Conservation (phyloP, 2,329 filamentous ascomycete species). For the Celoporthe dispersa region DNA sequence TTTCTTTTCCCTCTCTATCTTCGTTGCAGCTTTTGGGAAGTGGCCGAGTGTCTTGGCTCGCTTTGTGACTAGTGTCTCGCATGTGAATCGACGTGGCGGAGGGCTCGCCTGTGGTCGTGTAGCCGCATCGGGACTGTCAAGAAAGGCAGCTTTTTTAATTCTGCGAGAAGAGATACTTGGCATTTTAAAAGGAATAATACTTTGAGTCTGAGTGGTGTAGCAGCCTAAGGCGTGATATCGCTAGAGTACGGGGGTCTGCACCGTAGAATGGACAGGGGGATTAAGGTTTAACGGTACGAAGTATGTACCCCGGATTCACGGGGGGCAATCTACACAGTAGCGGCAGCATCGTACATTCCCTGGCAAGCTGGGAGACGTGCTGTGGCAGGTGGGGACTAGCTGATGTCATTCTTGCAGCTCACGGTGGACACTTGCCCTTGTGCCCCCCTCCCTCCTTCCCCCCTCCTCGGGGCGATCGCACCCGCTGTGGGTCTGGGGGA, state of each 20-base stretch:
- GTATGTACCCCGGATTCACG: conserved; percentile 6
- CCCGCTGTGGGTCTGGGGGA: conserved; percentile 16
- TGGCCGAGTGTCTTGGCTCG: background rate
- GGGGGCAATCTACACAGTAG: background rate
- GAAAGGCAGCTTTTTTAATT: no score
- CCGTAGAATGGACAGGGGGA: background rate
- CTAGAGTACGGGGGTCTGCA: no score
- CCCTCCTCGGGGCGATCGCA: background rate
- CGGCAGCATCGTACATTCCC: conserved; percentile 14
- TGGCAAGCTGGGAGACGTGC: background rate
- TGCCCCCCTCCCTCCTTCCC: background rate
- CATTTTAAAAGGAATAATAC: no score
- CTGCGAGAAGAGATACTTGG: no score
- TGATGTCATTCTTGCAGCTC: conserved; percentile 14
- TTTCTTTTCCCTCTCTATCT: no score
- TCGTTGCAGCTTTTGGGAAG: background rate
- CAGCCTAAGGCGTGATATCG: no score
- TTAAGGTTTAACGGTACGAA: background rate
- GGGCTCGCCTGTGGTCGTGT: background rate
- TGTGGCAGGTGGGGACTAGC: background rate
- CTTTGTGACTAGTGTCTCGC: background rate
- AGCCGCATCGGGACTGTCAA: no score
- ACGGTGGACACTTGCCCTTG: background rate
- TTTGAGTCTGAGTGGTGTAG: no score
- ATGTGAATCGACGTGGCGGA: background rate